These are phyloP conservation scores for Fusarium buxicola DNA, from an alignment of 2,329 filamentous ascomycete species.

Conservation along the genomic window DNA sequence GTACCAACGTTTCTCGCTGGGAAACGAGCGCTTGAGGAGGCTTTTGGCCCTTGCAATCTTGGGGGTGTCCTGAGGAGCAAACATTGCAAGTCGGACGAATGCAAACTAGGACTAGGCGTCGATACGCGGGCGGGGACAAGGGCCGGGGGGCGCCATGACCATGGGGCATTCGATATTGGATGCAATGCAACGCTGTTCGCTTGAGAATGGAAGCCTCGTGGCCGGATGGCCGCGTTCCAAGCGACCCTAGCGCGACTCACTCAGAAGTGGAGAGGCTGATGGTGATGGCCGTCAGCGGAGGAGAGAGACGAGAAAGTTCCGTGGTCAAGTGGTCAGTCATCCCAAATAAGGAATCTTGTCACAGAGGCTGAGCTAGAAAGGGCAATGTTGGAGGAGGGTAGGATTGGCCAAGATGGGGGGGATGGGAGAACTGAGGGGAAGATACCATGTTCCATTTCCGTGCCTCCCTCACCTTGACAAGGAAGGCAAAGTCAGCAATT, in stretches of 20 bases:
- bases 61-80: not conserved
- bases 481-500: not conserved
- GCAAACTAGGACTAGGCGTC: slow-evolving; percentile 27
- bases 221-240: slow-evolving; percentile 37
- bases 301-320: too few species aligned
- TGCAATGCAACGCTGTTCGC: slow-evolving; percentile 32
- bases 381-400: too few species aligned
- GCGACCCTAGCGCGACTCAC: slow-evolving; percentile 33
- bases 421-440: too few species aligned
- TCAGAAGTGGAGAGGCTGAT: too few species aligned
- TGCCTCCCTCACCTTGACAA: not conserved
- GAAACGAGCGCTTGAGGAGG: not conserved
- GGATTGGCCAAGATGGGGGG: too few species aligned
- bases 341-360: too few species aligned
- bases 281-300: too few species aligned
- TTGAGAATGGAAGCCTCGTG: slow-evolving; percentile 25
- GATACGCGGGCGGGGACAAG: slow-evolving; percentile 29
- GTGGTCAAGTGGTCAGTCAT: too few species aligned
- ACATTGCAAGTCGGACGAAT: slow-evolving; percentile 15
- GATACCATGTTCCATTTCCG: too few species aligned
- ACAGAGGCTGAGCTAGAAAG: too few species aligned
- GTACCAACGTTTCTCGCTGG: slow-evolving; percentile 14
- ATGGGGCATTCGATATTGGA: not conserved
- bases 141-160: not conserved
- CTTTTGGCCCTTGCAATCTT: not conserved